Evolutionary conservation across 768 basidiomycete species (phyloP).

Genomic region (Lenzites betulinus): DNA sequence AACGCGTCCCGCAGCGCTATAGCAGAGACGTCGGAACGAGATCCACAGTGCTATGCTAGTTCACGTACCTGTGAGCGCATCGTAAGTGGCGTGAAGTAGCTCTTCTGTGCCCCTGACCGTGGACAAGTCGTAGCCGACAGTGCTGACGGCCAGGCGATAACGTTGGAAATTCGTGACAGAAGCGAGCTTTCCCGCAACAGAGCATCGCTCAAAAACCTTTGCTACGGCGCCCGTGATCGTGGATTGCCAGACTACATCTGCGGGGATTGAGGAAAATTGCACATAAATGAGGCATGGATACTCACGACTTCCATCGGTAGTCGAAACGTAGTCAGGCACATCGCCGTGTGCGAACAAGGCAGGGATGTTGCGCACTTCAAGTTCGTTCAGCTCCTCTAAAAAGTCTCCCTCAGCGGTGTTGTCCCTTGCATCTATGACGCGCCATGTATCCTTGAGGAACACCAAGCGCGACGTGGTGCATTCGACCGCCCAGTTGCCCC

Average conservation of each 20-base stretch:
- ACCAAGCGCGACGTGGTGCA: not conserved
- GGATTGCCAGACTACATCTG: not conserved
- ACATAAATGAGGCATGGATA: not conserved
- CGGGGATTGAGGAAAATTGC: not conserved
- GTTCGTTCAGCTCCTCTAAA: not conserved
- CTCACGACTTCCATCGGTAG: not conserved
- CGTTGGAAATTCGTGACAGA: not conserved
- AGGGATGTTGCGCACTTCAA: conserved; percentile 5
- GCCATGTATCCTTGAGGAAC: conserved; percentile 17
- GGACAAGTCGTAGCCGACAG: conserved; percentile 2
- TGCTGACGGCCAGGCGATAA: not conserved
- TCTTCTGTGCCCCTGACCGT: conserved; percentile 6
- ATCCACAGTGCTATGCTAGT: no score
- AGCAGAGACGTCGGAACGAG: not conserved
- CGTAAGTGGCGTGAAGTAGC: not conserved
- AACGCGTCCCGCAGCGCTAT: conserved; percentile 11
- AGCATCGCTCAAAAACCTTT: not conserved
- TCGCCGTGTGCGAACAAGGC: not conserved
- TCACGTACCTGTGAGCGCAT: not conserved
- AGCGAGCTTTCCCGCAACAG: not conserved
- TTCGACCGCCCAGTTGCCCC: conserved; percentile 15
- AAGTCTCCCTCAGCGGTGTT: conserved; percentile 1
- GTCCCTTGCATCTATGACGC: not conserved
- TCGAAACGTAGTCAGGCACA: not conserved
- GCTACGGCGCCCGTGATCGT: not conserved